Percentiles rank a stretch among this genome's conserved stretches.
These are phyloP conservation scores for Pythium utonaiense DNA, from an alignment of 352 stramenopile species.

Conservation along the genomic window DNA sequence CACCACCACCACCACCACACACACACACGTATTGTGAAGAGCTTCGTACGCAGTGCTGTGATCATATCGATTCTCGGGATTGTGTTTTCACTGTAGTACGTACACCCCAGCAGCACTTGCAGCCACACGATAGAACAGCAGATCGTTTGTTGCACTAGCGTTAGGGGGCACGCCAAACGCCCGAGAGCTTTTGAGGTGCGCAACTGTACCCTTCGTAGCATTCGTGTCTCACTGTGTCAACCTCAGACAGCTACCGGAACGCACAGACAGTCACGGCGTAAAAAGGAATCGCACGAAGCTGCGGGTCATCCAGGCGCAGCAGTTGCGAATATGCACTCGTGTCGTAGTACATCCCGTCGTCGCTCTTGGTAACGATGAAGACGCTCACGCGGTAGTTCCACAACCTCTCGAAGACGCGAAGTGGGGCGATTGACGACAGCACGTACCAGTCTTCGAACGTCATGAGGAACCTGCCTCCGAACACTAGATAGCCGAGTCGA, in stretches of 20 bases:
- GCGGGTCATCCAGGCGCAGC: constrained; percentile 8
- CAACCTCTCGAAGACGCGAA: constrained; percentile 11
- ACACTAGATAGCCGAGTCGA: constrained; percentile 14
- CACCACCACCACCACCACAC: too few species aligned
- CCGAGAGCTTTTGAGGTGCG: too few species aligned
- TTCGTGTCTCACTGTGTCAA: neutral
- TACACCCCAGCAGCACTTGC: too few species aligned
- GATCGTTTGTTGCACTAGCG: too few species aligned
- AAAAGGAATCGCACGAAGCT: constrained; percentile 6
- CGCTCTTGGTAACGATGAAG: neutral
- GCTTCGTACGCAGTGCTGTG: too few species aligned
- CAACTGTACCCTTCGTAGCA: too few species aligned
- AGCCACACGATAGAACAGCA: too few species aligned
- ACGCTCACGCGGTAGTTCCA: constrained; percentile 19
- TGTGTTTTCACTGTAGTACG: too few species aligned
- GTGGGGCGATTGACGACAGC: constrained; percentile 6
- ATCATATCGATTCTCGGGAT: too few species aligned
- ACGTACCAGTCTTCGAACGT: constrained; percentile 20
- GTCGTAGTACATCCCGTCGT: constrained; percentile 2
- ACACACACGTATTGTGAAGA: too few species aligned
- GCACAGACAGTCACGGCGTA: constrained; percentile 3
- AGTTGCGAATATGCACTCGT: neutral
- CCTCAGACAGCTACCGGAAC: neutral
- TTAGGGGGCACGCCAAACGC: too few species aligned
- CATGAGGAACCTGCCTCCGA: constrained; percentile 10